Conservation (phyloP, 805 yeast species). For the Starmerella davenportii region DNA sequence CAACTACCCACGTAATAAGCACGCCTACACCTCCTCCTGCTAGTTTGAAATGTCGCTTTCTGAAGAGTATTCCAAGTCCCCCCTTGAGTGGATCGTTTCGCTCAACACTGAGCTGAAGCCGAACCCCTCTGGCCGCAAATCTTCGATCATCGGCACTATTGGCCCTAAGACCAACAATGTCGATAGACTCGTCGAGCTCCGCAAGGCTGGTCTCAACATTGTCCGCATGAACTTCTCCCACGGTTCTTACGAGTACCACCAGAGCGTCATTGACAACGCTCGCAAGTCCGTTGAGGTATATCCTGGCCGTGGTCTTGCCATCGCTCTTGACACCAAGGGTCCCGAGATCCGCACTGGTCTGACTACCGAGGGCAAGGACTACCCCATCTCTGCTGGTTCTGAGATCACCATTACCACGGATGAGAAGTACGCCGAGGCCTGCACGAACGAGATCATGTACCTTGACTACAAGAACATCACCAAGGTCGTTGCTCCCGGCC, state of each 20-base stretch:
- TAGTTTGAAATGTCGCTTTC: constrained; percentile 8
- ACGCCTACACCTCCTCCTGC: not conserved
- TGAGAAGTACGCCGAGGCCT: constrained; percentile 49
- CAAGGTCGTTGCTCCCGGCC: constrained; percentile 76
- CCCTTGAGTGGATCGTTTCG: constrained; percentile 64
- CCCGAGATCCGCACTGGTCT: constrained; percentile 99
- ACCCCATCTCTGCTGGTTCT: constrained; percentile 66
- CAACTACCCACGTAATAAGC: not conserved
- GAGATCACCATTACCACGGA: constrained; percentile 90
- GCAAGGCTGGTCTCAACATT: constrained; percentile 95
- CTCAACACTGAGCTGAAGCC: constrained; percentile 61
- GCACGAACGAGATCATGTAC: constrained; percentile 69
- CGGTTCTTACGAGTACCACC: constrained; percentile 96
- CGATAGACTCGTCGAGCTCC: constrained; percentile 64
- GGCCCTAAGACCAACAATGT: constrained; percentile 94
- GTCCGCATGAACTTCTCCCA: constrained; percentile 99
- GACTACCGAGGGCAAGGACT: constrained; percentile 64
- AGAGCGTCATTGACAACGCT: constrained; percentile 88
- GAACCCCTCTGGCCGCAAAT: constrained; percentile 68
- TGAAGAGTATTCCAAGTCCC: constrained; percentile 20
- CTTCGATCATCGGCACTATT: constrained; percentile 95
- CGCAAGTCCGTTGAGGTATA: constrained; percentile 80
- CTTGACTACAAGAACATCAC: constrained; percentile 93
- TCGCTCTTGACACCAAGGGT: constrained; percentile 97
- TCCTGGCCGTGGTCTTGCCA: constrained; percentile 93